Conservation (phyloP, 2,329 filamentous ascomycete species). For the Ceratocystis harringtonii region DNA sequence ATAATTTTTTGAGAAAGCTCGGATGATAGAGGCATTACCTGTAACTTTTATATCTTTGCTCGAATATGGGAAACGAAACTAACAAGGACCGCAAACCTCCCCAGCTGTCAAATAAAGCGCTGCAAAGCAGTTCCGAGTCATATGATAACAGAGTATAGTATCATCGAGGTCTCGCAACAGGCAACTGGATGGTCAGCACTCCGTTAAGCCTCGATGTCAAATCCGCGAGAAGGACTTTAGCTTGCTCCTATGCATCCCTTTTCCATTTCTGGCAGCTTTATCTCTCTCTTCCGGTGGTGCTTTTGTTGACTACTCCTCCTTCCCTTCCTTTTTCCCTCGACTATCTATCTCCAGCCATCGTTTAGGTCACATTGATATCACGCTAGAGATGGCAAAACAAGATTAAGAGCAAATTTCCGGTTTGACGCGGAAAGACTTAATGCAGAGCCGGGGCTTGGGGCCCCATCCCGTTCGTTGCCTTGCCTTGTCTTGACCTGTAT, state of each 20-base stretch:
- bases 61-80: background rate
- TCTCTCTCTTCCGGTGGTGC: background rate
- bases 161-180: background rate
- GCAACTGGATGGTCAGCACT: background rate
- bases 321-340: background rate
- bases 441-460: too few relatives aligned
- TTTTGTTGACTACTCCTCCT: background rate
- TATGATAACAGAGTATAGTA: background rate
- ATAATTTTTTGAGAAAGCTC: background rate
- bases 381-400: background rate
- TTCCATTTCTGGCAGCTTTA: background rate
- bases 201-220: background rate
- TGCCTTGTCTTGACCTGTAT: too few relatives aligned
- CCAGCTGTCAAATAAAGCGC: background rate
- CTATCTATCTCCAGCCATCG: too few relatives aligned
- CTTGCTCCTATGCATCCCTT: background rate
- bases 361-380: background rate
- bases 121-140: background rate
- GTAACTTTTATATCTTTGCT: background rate
- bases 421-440: background rate
- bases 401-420: background rate
- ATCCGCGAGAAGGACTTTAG: background rate
- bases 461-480: too few relatives aligned
- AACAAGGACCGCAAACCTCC: background rate
- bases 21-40: background rate